A percentile compares a stretch with the other conserved stretches of the same genome.
Conservation (phyloP, 257 asterid species). For the Ajuga chamaepitys region DNA sequence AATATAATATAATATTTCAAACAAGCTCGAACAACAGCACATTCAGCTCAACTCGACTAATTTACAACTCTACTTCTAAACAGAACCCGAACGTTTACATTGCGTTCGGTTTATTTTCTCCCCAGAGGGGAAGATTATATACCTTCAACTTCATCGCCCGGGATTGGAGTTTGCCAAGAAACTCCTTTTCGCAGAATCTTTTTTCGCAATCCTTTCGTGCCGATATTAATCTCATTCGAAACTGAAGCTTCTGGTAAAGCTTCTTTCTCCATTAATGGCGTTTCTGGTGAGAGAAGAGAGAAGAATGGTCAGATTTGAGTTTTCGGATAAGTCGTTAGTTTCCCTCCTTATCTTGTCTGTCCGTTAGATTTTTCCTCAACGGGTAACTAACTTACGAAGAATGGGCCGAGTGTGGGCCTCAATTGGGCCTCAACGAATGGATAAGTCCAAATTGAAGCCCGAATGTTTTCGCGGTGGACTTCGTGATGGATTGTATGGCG, state of each 20-base stretch:
- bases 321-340: constrained; percentile 40
- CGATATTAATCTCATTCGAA: constrained; percentile 16
- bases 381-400: constrained; percentile 13
- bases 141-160: constrained; percentile 69
- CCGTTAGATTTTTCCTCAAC: constrained; percentile 11
- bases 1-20: too few relatives aligned
- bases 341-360: constrained; percentile 37
- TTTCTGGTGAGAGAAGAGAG: constrained; percentile 11
- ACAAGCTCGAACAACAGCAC: too few relatives aligned
- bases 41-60: too few relatives aligned
- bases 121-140: not conserved
- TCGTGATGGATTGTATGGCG: too few relatives aligned
- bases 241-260: constrained; percentile 1
- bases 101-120: too few relatives aligned
- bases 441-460: not conserved
- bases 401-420: not conserved
- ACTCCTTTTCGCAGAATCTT: constrained; percentile 32
- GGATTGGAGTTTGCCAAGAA: constrained; percentile 56
- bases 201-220: constrained; percentile 34
- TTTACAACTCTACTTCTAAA: too few relatives aligned
- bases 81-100: too few relatives aligned
- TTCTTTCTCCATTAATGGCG: not conserved
- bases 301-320: constrained; percentile 5
- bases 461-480: too few relatives aligned
- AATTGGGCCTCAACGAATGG: not conserved